Conservation (phyloP, 2,329 filamentous ascomycete species). For the Monilinia fructicola region DNA sequence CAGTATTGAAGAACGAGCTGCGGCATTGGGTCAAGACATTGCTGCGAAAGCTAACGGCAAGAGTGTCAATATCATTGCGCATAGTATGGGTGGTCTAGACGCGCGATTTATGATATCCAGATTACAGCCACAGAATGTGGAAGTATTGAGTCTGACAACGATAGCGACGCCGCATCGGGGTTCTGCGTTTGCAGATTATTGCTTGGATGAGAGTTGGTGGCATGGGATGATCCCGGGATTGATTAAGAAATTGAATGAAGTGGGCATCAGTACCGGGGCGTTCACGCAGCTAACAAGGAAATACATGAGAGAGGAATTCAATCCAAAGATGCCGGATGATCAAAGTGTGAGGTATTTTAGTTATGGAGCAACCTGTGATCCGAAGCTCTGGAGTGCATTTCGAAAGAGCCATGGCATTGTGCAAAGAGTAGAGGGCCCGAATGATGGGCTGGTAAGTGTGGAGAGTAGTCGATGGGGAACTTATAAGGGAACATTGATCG, state of each 20-base stretch:
- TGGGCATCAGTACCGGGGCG: slow-evolving; percentile 58
- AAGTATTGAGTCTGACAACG: slow-evolving; percentile 46
- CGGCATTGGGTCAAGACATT: slow-evolving; percentile 56
- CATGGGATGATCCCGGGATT: slow-evolving; percentile 52
- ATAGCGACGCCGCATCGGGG: slow-evolving; percentile 44
- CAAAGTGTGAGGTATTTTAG: slow-evolving; percentile 59
- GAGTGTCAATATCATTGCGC: slow-evolving; percentile 74
- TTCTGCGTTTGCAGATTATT: slow-evolving; percentile 53
- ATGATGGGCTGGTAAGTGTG: slow-evolving; percentile 68
- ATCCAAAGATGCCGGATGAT: slow-evolving; percentile 55
- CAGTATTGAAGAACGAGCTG: slow-evolving; percentile 60
- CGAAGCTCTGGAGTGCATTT: slow-evolving; percentile 66
- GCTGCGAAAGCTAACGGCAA: slow-evolving; percentile 46
- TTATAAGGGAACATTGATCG: slow-evolving; percentile 62
- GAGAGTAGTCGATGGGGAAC: slow-evolving; percentile 60
- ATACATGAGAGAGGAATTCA: slow-evolving; percentile 61
- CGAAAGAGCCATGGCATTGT: slow-evolving; percentile 54
- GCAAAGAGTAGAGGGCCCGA: slow-evolving; percentile 54
- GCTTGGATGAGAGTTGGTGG: slow-evolving; percentile 51
- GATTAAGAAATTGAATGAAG: slow-evolving; percentile 51
- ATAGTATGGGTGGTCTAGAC: slow-evolving; percentile 67
- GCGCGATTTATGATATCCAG: slow-evolving; percentile 64
- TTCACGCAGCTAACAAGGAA: slow-evolving; percentile 59
- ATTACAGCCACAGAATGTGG: slow-evolving; percentile 48
- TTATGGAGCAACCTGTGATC: slow-evolving; percentile 55